Evolutionary conservation across 768 basidiomycete species (phyloP), one percentile per base, ranked within the genome.

Genomic region (Xanthoconium stramineum): DNA sequence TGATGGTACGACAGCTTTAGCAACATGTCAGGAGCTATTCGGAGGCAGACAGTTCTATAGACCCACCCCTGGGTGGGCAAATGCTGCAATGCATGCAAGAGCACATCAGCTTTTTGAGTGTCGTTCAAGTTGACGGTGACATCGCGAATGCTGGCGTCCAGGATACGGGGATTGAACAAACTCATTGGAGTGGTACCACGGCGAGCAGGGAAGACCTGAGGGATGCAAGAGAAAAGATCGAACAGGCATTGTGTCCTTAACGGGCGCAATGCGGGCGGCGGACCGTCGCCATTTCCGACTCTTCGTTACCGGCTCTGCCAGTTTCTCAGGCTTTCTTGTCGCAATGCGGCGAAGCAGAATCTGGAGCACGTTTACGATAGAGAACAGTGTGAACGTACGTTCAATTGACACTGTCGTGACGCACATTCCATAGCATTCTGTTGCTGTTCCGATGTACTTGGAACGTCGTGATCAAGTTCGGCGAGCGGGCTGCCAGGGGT

Each of bases 11-110:
- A 69, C 79, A 83, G 48, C 80, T 69, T 59, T 56, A 29, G 42
- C 38, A 37, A 40, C 0, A 5, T 19, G 33, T 61, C 30, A 65
- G 57, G 39, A 56, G 44, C 37, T 28, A 49, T 44, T 42, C 29
- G 47, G 51, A 19, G 19, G 61, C 30, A 54, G 44, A 51, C 15
- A 28, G 53, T 36, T 7, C 5, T 45, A 32, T 5, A 7, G 11
- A 70, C 81, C 37, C 67, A 88, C 85, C 85, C 80, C 55, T 91
- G 85, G 46, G 80, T 76, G 50, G 86, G 83, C 57, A 96, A 82
- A 63, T 86, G 87, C 60, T 86, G 84, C 79, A 94, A 84, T n/a
- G 91, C 91, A 61, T 89, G 84, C 47, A 93, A 69, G 51, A 92
- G 73, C 37, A 89, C 77, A 54, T 86, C 85, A 19, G 80, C 85